phyloP scores from a whole-genome alignment of 2,329 filamentous ascomycete species.

The Paracoccidioides brasiliensis region DNA sequence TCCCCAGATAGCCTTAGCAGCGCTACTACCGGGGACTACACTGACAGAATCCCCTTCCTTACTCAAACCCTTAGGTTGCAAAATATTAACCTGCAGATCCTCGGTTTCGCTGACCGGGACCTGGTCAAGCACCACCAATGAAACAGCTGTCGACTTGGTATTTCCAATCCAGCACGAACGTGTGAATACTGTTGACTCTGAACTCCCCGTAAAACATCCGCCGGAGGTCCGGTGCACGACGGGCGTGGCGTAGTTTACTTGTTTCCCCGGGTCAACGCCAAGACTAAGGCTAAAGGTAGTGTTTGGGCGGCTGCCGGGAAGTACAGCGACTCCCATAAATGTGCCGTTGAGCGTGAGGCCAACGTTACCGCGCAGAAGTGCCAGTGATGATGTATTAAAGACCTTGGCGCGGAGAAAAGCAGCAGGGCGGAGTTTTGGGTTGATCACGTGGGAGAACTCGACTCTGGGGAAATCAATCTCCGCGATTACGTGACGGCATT shows the following conservation, averaged over 20 bases:
- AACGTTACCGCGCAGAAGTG: constrained; percentile 18
- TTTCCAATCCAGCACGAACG: constrained; percentile 21
- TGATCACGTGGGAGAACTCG: constrained; percentile 24
- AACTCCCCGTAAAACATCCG: constrained; percentile 19
- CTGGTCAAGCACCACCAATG: constrained; percentile 21
- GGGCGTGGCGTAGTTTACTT: constrained; percentile 21
- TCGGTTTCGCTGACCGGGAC: constrained; percentile 23
- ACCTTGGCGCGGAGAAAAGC: constrained; percentile 31
- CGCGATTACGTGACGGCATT: constrained; percentile 27
- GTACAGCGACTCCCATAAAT: constrained; percentile 18
- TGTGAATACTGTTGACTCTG: constrained; percentile 19
- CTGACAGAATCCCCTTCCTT: constrained; percentile 15
- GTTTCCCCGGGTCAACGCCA: constrained; percentile 21
- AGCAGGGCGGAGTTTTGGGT: constrained; percentile 28
- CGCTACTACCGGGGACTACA: constrained; percentile 7
- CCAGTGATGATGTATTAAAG: constrained; percentile 24
- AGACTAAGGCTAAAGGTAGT: constrained; percentile 21
- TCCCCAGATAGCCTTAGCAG: constrained; percentile 34
- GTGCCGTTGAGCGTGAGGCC: constrained; percentile 19
- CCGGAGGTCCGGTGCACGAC: constrained; percentile 16
- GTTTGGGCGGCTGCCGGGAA: constrained; percentile 18
- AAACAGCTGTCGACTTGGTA: constrained; percentile 17
- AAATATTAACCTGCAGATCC: constrained; percentile 17
- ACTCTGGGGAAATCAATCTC: constrained; percentile 25
- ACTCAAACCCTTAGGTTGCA: constrained; percentile 18